phyloP scores from a whole-genome alignment of 2,329 filamentous ascomycete species.

The Claviceps monticola region DNA sequence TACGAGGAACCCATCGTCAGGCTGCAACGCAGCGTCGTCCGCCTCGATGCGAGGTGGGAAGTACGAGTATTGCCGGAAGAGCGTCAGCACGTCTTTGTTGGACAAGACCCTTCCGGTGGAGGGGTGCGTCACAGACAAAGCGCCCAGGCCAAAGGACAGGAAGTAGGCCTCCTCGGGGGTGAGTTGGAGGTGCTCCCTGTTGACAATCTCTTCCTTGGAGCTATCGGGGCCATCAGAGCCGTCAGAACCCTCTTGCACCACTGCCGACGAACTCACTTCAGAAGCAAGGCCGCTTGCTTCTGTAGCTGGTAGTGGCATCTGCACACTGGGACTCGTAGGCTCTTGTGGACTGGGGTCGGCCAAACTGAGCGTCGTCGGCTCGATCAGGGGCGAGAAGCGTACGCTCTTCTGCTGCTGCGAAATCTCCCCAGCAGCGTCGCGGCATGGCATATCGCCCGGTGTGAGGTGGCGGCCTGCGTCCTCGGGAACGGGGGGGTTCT shows the following conservation, averaged over 20 bases:
- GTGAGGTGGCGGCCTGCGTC: background rate
- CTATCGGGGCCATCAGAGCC: background rate
- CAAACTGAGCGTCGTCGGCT: conserved; percentile 46
- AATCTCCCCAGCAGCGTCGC: conserved; percentile 10
- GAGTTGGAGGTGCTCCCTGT: conserved; percentile 79
- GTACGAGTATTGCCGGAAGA: conserved; percentile 57
- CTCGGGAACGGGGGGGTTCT: background rate
- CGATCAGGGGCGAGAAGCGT: conserved; percentile 53
- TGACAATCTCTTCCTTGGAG: conserved; percentile 17
- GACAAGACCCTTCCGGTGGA: conserved; percentile 31
- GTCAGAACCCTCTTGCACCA: background rate
- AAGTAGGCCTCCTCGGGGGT: conserved; percentile 88
- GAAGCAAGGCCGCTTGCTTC: background rate
- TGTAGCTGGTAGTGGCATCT: background rate
- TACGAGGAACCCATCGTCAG: conserved; percentile 74
- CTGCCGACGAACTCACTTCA: background rate
- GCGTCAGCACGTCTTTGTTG: conserved; percentile 42
- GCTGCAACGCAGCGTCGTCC: conserved; percentile 32
- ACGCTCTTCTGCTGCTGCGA: conserved; percentile 47
- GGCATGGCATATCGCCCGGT: conserved; percentile 4
- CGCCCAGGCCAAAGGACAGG: conserved; percentile 66
- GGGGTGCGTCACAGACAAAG: conserved; percentile 47
- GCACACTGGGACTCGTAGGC: conserved; percentile 11
- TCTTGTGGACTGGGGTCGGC: conserved; percentile 35
- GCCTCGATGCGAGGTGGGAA: conserved; percentile 41